Conservation (phyloP, 495 filamentous ascomycete species). For the Aspergillus conjunctus region DNA sequence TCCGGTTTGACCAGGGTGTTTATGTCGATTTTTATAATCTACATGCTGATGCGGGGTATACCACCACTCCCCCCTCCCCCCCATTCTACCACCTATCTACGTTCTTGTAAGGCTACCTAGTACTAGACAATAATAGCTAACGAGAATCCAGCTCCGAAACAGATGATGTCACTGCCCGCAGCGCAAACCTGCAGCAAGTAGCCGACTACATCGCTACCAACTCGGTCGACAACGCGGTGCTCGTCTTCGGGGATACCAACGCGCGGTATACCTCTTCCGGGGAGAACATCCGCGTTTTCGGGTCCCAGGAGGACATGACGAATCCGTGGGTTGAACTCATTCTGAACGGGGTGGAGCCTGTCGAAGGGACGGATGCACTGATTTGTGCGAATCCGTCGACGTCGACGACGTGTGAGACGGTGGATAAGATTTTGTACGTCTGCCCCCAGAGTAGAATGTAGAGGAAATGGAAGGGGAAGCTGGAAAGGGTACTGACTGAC, state of each 20-base stretch:
- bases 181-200: conserved; percentile 57
- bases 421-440: conserved; percentile 61
- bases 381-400: conserved; percentile 54
- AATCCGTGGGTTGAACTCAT: conserved; percentile 58
- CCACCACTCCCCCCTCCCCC: not conserved
- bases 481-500: not conserved
- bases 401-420: conserved; percentile 56
- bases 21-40: conserved; percentile 64
- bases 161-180: conserved; percentile 52
- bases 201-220: conserved; percentile 53
- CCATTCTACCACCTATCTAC: too few species aligned
- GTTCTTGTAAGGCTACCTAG: too few species aligned
- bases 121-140: not conserved
- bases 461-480: not conserved
- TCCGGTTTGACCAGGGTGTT: conserved; percentile 45
- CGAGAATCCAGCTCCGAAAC: conserved; percentile 32
- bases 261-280: conserved; percentile 55
- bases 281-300: conserved; percentile 54
- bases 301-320: conserved; percentile 43
- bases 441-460: not conserved
- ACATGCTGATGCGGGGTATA: conserved; percentile 61
- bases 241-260: conserved; percentile 63
- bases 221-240: conserved; percentile 58
- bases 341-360: conserved; percentile 46
- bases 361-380: conserved; percentile 33